Conservation (phyloP, 306 rosid species). For the Cucumis hystrix region DNA sequence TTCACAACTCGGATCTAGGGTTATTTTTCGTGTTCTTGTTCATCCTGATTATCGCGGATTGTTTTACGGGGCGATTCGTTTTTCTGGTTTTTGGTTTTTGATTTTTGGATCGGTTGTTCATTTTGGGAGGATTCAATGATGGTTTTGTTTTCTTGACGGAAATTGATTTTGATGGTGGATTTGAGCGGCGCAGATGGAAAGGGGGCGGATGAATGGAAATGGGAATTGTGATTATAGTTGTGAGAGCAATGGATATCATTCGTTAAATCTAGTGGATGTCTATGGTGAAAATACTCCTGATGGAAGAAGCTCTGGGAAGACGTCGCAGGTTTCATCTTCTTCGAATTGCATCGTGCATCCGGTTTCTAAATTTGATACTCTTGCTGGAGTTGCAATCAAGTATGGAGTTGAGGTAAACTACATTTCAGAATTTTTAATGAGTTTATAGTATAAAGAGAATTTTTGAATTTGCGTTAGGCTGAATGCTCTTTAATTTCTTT, state of each 20-base stretch:
- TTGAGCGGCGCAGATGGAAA: constrained; percentile 32
- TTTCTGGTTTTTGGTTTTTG: neutral
- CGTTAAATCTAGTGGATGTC: constrained; percentile 8
- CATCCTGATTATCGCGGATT: neutral
- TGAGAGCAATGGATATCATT: constrained; percentile 10
- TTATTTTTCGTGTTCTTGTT: neutral
- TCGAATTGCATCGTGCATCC: constrained; percentile 42
- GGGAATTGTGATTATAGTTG: constrained; percentile 7
- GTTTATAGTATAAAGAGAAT: neutral
- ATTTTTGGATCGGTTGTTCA: neutral
- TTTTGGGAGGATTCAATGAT: neutral
- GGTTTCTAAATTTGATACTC: constrained; percentile 70
- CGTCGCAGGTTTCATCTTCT: constrained; percentile 8
- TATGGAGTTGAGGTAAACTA: constrained; percentile 75
- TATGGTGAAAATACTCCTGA: constrained; percentile 8
- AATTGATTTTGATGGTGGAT: constrained; percentile 15
- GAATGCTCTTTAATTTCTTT: neutral
- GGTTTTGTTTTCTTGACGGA: neutral
- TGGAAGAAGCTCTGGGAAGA: constrained; percentile 6
- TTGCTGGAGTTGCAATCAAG: constrained; percentile 86
- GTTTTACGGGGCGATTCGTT: neutral
- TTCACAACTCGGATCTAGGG: neutral
- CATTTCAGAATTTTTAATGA: neutral
- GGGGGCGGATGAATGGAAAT: constrained; percentile 27
- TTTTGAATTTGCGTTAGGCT: neutral